These are phyloP conservation scores for Kluyveromyces lactis DNA, from an alignment of 805 yeast species.

Conservation along the genomic window DNA sequence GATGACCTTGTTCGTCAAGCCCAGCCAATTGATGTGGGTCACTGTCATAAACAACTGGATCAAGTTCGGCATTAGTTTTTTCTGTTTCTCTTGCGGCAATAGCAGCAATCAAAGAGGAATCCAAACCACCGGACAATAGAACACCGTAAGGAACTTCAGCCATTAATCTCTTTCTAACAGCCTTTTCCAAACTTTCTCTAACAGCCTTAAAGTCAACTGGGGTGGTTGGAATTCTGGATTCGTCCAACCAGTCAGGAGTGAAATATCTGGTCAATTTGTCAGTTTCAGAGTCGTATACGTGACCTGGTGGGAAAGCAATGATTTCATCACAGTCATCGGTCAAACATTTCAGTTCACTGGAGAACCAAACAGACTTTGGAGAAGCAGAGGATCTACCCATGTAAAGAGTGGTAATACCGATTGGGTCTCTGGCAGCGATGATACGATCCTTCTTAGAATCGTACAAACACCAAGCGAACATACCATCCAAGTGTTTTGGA, in stretches of 20 bases:
- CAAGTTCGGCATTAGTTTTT: conserved; percentile 42
- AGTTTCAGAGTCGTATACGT: conserved; percentile 85
- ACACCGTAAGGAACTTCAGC: conserved; percentile 99
- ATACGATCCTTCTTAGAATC: conserved; percentile 81
- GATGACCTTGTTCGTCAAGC: conserved; percentile 80
- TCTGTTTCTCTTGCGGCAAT: conserved; percentile 95
- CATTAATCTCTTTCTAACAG: conserved; percentile 98
- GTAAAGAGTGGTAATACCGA: conserved; percentile 93
- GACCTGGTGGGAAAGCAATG: conserved; percentile 97
- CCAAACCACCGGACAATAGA: conserved; percentile 92
- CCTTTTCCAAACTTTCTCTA: conserved; percentile 78
- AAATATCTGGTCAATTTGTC: conserved; percentile 82
- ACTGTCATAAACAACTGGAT: conserved; percentile 40
- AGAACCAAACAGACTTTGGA: conserved; percentile 79
- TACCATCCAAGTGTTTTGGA: conserved; percentile 91
- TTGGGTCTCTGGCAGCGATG: conserved; percentile 96
- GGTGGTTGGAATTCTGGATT: conserved; percentile 57
- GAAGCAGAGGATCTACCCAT: conserved; percentile 70
- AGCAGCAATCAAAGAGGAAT: conserved; percentile 91
- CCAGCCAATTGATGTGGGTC: conserved; percentile 77
- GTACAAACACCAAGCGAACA: conserved; percentile 92
- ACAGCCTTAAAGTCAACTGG: conserved; percentile 66
- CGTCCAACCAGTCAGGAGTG: conserved; percentile 95
- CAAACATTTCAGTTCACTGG: conserved; percentile 90
- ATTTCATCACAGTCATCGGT: conserved; percentile 92